Percentiles rank a stretch among this genome's conserved stretches.
Conservation (phyloP, 257 asterid species). For the Fraxinus excelsior region DNA sequence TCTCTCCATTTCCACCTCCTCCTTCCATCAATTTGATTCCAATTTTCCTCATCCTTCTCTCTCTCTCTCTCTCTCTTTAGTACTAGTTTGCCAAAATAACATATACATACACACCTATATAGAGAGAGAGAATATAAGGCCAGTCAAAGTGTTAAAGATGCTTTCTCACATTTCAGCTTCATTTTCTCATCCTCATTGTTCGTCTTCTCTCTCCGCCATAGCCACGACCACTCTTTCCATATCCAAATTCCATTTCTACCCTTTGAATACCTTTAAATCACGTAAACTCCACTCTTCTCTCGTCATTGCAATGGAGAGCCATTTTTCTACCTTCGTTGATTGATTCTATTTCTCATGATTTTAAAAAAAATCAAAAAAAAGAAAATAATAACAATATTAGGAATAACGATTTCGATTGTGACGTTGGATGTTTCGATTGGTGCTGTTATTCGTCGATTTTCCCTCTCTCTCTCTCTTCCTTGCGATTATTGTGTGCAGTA, state of each 20-base stretch:
- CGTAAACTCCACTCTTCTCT: slow-evolving; percentile 38
- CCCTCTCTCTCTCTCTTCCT: too few relatives aligned
- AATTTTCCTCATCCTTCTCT: too few relatives aligned
- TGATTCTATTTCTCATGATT: slow-evolving; percentile 63
- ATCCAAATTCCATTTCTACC: slow-evolving; percentile 38
- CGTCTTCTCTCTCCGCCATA: slow-evolving; percentile 37
- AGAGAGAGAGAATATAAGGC: background rate
- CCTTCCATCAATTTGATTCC: too few relatives aligned
- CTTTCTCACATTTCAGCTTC: slow-evolving; percentile 48
- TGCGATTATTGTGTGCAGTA: too few relatives aligned
- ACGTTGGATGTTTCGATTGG: too few relatives aligned
- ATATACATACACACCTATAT: background rate
- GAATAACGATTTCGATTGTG: slow-evolving; percentile 9
- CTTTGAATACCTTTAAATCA: slow-evolving; percentile 28
- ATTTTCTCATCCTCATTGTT: slow-evolving; percentile 37
- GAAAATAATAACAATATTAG: slow-evolving; percentile 21
- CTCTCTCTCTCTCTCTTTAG: too few relatives aligned
- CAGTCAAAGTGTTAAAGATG: slow-evolving; percentile 30
- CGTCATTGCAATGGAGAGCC: slow-evolving; percentile 57
- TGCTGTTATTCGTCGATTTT: too few relatives aligned
- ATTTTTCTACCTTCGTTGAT: slow-evolving; percentile 47
- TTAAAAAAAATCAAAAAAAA: slow-evolving; percentile 57
- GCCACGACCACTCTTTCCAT: slow-evolving; percentile 23
- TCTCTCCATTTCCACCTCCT: too few relatives aligned
- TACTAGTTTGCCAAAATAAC: background rate